Evolutionary conservation across 164 flowering plant species (phyloP), one percentile per base, ranked within the genome.

Genomic region (Piper longum): DNA sequence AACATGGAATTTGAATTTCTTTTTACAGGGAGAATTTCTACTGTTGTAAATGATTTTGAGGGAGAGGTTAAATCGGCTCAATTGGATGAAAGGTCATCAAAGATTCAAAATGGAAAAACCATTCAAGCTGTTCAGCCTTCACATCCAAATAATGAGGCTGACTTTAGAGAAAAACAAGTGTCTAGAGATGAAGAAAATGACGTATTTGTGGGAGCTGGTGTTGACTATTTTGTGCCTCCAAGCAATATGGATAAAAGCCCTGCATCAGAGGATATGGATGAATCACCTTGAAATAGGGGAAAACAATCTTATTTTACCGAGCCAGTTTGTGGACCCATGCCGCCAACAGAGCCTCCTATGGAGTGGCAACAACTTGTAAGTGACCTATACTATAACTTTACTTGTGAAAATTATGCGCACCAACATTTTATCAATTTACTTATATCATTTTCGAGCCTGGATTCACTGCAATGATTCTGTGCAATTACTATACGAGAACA

Each of bases 191-290:
- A 87, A 63, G 88, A 86, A 57, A 89, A 86, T 45, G 97, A 93
- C 74, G 87, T 93, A 62, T 93, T 93, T 81, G 82, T 90, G 1
- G 99, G 97, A 55, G 99, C 79, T 39, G 99, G 99, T 14, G 66
- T 79, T 61, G 88, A 90, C 68, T 93, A 90, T 71, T 64, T 62
- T 7, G 67, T 88, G 73, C 89, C 96, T 16, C 77, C 82, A 67
- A 88, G 81, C 66, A 96, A 92, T 64, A 71, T 77, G 78, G 85
- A 76, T 74, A 85, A 82, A 65, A 88, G 97, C 67, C 97, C 97
- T 41, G 63, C 79, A 48, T 85, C 86, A 3, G 97, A 93, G 74
- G 97, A 93, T 66, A 93, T 93, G 99, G 95, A 90, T 67, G 97
- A 90, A 78, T 93, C 99, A 68, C 99, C 99, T 51, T 75, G 83